Conservation (phyloP, 2,329 filamentous ascomycete species). For the Ophiostoma sp. region DNA sequence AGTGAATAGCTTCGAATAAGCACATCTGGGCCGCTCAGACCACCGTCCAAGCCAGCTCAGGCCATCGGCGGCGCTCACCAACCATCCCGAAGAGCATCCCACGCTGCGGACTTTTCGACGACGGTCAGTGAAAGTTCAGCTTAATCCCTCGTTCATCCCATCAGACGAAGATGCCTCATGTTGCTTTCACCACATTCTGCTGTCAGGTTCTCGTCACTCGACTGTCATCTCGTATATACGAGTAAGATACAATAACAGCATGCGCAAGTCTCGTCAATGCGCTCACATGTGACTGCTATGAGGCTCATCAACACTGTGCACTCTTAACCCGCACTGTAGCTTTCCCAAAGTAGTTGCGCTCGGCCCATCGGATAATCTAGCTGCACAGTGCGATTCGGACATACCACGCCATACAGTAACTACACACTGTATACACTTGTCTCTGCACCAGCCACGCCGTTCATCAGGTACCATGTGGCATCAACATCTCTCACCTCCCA, state of each 20-base stretch:
- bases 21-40: background rate
- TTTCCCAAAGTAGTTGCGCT: background rate
- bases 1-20: no score
- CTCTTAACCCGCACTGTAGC: background rate
- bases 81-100: background rate
- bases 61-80: background rate
- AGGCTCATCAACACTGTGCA: background rate
- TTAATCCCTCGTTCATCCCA: background rate
- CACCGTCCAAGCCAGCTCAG: background rate
- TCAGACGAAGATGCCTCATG: background rate
- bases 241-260: background rate
- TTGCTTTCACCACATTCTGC: background rate
- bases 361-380: background rate
- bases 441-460: slow-evolving; percentile 1
- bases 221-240: no score
- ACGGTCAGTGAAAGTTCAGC: background rate
- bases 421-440: slow-evolving; percentile 2
- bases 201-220: no score
- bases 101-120: background rate
- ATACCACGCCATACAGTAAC: no score
- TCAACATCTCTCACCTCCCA: background rate
- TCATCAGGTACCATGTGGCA: slow-evolving; percentile 8
- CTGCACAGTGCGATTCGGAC: background rate
- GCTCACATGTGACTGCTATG: slow-evolving; percentile 6
- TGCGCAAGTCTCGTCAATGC: background rate